These are phyloP conservation scores for Aspergillus steynii DNA, from an alignment of 495 filamentous ascomycete genomes.

Conservation along the genomic window DNA sequence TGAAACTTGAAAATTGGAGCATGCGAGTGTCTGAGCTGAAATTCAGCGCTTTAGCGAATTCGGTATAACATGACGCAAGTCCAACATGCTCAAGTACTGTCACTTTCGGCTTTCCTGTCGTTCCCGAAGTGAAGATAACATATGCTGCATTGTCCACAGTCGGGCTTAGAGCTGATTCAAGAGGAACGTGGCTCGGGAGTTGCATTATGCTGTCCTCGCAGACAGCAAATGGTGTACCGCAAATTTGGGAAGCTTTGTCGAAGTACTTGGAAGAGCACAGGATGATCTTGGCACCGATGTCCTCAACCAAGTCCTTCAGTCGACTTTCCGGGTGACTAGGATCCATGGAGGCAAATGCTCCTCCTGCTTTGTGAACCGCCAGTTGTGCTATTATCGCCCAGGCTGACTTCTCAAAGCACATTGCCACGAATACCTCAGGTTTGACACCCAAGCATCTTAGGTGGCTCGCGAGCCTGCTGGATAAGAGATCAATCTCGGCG, in stretches of 20 bases:
- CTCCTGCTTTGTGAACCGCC: slow-evolving; percentile 60
- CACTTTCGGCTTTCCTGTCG: slow-evolving; percentile 53
- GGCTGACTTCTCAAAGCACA: slow-evolving; percentile 59
- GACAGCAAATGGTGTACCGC: slow-evolving; percentile 31
- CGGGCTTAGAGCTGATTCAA: slow-evolving; percentile 15
- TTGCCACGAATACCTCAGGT: slow-evolving; percentile 47
- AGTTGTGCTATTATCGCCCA: slow-evolving; percentile 56
- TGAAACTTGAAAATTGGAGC: slow-evolving; percentile 69
- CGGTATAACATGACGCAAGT: slow-evolving; percentile 33
- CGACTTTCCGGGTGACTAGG: slow-evolving; percentile 55
- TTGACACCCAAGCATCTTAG: slow-evolving; percentile 44
- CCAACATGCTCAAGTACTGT: slow-evolving; percentile 46
- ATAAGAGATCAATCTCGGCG: slow-evolving; percentile 38
- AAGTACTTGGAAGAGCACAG: slow-evolving; percentile 38
- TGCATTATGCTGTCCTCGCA: slow-evolving; percentile 29
- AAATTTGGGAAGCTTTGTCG: slow-evolving; percentile 33
- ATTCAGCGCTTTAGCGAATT: slow-evolving; percentile 37
- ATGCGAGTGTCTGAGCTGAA: slow-evolving; percentile 55
- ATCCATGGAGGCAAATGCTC: slow-evolving; percentile 59
- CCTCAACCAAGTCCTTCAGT: slow-evolving; percentile 53
- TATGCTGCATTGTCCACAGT: slow-evolving; percentile 40
- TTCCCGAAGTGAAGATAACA: slow-evolving; percentile 53
- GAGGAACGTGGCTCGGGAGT: slow-evolving; percentile 26
- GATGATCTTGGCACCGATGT: slow-evolving; percentile 40
- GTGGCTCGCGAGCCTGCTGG: slow-evolving; percentile 35